Conservation (phyloP, 129 eudicot species). For the Artemisia annua region DNA sequence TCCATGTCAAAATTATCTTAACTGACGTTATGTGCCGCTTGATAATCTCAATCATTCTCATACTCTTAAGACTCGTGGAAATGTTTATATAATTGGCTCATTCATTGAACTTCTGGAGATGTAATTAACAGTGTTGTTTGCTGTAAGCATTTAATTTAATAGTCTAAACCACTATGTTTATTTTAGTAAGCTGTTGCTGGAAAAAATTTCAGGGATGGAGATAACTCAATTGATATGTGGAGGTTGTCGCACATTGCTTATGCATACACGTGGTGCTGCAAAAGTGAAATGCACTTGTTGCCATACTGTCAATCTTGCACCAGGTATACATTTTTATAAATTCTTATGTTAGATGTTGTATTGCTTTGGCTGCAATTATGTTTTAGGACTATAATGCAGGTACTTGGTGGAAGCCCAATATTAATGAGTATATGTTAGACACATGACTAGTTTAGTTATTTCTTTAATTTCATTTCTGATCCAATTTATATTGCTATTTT, state of each 20-base stretch:
- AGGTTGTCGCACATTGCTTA: slow-evolving; percentile 73
- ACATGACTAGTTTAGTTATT: background rate
- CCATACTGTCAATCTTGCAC: slow-evolving; percentile 68
- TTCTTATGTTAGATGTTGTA: background rate
- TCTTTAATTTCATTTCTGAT: background rate
- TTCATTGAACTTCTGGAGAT: slow-evolving; percentile 1
- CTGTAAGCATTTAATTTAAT: background rate
- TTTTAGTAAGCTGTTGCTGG: background rate
- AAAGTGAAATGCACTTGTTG: slow-evolving; percentile 89
- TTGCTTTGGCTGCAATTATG: background rate
- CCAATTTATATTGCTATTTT: slow-evolving; percentile 16
- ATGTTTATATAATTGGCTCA: background rate
- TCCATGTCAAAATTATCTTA: background rate
- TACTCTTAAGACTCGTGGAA: too few species aligned
- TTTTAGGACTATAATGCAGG: background rate
- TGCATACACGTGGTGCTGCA: slow-evolving; percentile 83
- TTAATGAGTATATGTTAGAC: background rate
- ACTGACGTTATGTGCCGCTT: background rate
- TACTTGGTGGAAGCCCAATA: background rate
- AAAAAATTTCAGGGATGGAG: slow-evolving; percentile 57
- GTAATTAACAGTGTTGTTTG: background rate
- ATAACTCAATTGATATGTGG: slow-evolving; percentile 86
- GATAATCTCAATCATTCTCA: background rate
- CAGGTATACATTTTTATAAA: slow-evolving; percentile 47
- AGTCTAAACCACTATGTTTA: background rate